Conservation (phyloP, 495 filamentous ascomycete species). For the Hypoxylon fuscum region DNA sequence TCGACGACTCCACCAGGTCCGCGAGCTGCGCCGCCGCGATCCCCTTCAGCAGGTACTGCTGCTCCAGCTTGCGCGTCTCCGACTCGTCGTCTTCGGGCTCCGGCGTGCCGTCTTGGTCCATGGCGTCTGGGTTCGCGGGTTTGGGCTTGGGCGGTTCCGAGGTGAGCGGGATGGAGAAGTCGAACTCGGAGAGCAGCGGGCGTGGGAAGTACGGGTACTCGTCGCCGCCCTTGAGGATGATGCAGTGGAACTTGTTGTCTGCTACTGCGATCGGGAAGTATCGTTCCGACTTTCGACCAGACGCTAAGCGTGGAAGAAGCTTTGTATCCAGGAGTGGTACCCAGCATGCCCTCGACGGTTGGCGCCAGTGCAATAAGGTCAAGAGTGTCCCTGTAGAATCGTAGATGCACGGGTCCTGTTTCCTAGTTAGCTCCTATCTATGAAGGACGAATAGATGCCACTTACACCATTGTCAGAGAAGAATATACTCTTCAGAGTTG, state of each 20-base stretch:
- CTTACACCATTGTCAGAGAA: slow-evolving; percentile 87
- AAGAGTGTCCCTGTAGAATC: slow-evolving; percentile 88
- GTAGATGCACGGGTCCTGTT: slow-evolving; percentile 89
- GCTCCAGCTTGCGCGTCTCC: slow-evolving; percentile 68
- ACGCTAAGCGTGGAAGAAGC: slow-evolving; percentile 78
- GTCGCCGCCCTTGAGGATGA: slow-evolving; percentile 96
- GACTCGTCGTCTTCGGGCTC: slow-evolving; percentile 44
- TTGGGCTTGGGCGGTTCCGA: slow-evolving; percentile 49
- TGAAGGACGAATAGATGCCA: slow-evolving; percentile 9
- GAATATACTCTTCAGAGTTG: slow-evolving; percentile 80
- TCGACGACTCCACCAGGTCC: slow-evolving; percentile 72
- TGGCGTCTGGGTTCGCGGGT: slow-evolving; percentile 42
- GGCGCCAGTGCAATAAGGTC: slow-evolving; percentile 90
- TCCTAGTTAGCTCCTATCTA: slow-evolving; percentile 34
- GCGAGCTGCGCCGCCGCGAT: slow-evolving; percentile 73
- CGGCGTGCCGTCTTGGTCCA: slow-evolving; percentile 43
- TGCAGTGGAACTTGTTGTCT: slow-evolving; percentile 93
- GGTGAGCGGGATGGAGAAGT: slow-evolving; percentile 84
- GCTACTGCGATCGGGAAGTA: slow-evolving; percentile 98
- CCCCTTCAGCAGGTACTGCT: slow-evolving; percentile 79
- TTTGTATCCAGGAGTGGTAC: slow-evolving; percentile 90
- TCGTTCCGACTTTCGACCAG: slow-evolving; percentile 83
- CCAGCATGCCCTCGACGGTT: slow-evolving; percentile 85
- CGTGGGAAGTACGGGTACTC: slow-evolving; percentile 94
- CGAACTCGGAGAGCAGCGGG: slow-evolving; percentile 90